Percentiles rank a stretch among this genome's conserved stretches.
Conservation (phyloP, 805 yeast genomes). For the Pichia ethanolica region DNA sequence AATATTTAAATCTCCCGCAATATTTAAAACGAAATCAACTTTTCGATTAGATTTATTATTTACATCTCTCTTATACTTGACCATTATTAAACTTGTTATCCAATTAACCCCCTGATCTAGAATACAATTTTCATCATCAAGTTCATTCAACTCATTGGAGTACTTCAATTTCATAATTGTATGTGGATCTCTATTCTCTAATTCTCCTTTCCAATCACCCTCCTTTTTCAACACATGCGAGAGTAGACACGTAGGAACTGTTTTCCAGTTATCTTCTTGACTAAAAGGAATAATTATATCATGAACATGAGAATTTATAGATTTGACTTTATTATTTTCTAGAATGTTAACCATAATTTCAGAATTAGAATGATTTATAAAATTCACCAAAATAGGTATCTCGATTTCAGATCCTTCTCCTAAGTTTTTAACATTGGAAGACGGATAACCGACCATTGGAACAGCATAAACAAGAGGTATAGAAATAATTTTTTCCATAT, state of each 20-base stretch:
- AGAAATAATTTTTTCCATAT: not conserved
- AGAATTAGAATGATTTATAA: slow-evolving; percentile 11
- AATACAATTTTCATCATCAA: not conserved
- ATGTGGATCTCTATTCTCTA: not conserved
- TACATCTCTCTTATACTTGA: not conserved
- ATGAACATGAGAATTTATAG: no score
- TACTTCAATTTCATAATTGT: not conserved
- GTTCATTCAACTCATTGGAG: not conserved
- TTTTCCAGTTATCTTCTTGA: slow-evolving; percentile 9
- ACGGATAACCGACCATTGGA: slow-evolving; percentile 2
- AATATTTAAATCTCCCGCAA: not conserved
- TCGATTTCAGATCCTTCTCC: not conserved
- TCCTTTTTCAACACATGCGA: slow-evolving; percentile 6
- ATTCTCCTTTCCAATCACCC: slow-evolving; percentile 20
- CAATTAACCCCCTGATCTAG: slow-evolving; percentile 2
- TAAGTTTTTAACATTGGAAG: not conserved
- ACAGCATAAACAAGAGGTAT: not conserved
- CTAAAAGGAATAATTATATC: not conserved
- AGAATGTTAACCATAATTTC: slow-evolving; percentile 11
- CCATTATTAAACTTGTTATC: not conserved
- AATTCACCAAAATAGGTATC: slow-evolving; percentile 7
- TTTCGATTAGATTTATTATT: not conserved
- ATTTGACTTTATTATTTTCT: not conserved
- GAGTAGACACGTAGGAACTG: slow-evolving; percentile 27
- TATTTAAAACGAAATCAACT: not conserved